Evolutionary conservation across 1,139 yeast genomes (phyloP).

Genomic region (Pichia sp.): DNA sequence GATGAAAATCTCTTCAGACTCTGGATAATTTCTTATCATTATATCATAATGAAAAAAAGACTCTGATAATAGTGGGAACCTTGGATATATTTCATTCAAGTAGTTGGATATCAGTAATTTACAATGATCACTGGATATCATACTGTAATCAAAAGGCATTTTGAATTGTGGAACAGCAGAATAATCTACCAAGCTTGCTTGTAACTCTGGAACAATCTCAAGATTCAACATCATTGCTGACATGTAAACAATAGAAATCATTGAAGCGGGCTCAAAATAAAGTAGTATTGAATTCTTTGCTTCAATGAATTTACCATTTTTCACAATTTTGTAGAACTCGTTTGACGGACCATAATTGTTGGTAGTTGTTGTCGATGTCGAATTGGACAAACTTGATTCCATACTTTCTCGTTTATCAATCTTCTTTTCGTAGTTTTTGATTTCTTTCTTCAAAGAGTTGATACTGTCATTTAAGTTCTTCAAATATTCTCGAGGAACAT

Average conservation of each 20-base stretch:
- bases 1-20: slow-evolving; percentile 14
- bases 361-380: neutral
- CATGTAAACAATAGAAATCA: slow-evolving; percentile 12
- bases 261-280: slow-evolving; percentile 19
- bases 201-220: neutral
- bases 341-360: too few species aligned
- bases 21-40: slow-evolving; percentile 16
- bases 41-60: slow-evolving; percentile 17
- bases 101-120: slow-evolving; percentile 17
- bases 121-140: slow-evolving; percentile 16
- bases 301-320: slow-evolving; percentile 15
- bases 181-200: neutral
- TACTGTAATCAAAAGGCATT: slow-evolving; percentile 14
- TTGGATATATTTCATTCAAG: slow-evolving; percentile 16
- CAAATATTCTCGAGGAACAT: slow-evolving; percentile 15
- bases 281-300: slow-evolving; percentile 8
- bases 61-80: slow-evolving; percentile 15
- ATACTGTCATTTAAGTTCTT: slow-evolving; percentile 15
- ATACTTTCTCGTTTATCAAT: slow-evolving; percentile 8
- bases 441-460: slow-evolving; percentile 14
- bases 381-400: neutral
- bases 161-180: slow-evolving; percentile 9
- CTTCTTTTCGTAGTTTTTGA: slow-evolving; percentile 13
- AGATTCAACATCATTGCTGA: slow-evolving; percentile 9
- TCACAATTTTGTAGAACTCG: slow-evolving; percentile 7